Percentiles rank a stretch among this genome's conserved stretches.
Evolutionary conservation across 768 basidiomycete genomes (phyloP).

Genomic region (Kwoniella mangroviensis): DNA sequence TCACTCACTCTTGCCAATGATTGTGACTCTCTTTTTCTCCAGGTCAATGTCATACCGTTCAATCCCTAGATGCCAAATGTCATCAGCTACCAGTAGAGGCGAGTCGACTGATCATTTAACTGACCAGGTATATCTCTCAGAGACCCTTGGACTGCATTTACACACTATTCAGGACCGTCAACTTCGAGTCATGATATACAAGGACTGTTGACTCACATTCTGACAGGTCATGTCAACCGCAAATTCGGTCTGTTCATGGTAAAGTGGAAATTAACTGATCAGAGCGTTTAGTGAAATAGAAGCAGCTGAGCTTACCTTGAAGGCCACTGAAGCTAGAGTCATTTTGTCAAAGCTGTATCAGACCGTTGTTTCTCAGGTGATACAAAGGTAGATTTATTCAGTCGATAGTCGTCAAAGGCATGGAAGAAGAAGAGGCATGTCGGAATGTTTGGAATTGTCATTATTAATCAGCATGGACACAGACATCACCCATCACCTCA

Average conservation of each 20-base stretch:
- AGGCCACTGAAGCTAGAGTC: slow-evolving; percentile 40
- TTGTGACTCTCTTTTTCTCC: slow-evolving; percentile 52
- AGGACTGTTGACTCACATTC: slow-evolving; percentile 50
- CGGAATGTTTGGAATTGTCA: background rate
- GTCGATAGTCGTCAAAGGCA: background rate
- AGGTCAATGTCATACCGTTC: slow-evolving; percentile 56
- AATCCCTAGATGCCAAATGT: slow-evolving; percentile 32
- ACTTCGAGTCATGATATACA: no score
- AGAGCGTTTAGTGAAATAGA: background rate
- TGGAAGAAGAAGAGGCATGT: background rate
- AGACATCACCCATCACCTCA: slow-evolving; percentile 23
- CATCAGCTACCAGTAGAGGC: background rate
- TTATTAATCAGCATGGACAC: slow-evolving; percentile 13
- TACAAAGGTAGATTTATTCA: no score
- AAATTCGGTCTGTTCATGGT: slow-evolving; percentile 52
- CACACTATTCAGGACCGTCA: slow-evolving; percentile 37
- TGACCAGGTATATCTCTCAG: slow-evolving; percentile 41
- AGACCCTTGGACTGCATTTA: slow-evolving; percentile 47
- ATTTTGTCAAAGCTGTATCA: slow-evolving; percentile 13
- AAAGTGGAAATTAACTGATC: slow-evolving; percentile 9
- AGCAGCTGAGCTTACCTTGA: slow-evolving; percentile 36
- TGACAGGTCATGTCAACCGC: slow-evolving; percentile 59
- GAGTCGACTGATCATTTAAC: background rate
- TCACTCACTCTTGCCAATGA: slow-evolving; percentile 52
- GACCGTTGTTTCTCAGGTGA: background rate